phyloP scores from a whole-genome alignment of 768 basidiomycete species.

The Lactarius akahatsu region DNA sequence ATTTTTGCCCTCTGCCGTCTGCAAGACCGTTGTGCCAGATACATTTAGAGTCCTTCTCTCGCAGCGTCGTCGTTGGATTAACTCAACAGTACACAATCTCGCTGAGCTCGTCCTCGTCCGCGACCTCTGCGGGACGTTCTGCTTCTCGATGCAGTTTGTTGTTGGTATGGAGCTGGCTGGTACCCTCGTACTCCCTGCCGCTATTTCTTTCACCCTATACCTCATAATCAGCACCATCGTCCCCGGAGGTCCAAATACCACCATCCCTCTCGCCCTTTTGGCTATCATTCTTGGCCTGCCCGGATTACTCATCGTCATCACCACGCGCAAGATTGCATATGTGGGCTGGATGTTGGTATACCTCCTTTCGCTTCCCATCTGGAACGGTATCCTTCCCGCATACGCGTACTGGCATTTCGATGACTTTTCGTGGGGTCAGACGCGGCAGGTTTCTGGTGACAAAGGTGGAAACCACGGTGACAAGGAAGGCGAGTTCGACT shows the following conservation, averaged over 20 bases:
- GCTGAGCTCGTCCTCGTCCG: constrained; percentile 93
- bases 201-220: constrained; percentile 95
- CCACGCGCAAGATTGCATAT: constrained; percentile 90
- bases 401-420: constrained; percentile 99
- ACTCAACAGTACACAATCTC: constrained; percentile 97
- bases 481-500: constrained; percentile 98
- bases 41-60: constrained; percentile 91
- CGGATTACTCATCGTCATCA: constrained; percentile 92
- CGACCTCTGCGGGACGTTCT: constrained; percentile 99
- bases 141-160: constrained; percentile 99
- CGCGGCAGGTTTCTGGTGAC: constrained; percentile 62
- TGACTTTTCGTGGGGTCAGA: constrained; percentile 98
- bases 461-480: constrained; percentile 72
- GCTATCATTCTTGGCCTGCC: constrained; percentile 95
- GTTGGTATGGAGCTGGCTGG: constrained; percentile 98
- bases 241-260: constrained; percentile 71
- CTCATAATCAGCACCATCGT: constrained; percentile 87
- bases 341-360: constrained; percentile 98
- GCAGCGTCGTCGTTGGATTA: constrained; percentile 99
- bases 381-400: constrained; percentile 94
- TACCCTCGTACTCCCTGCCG: constrained; percentile 94
- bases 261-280: constrained; percentile 89
- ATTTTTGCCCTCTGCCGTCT: constrained; percentile 98
- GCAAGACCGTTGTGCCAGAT: constrained; percentile 98
- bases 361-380: constrained; percentile 87